A percentile compares a stretch with the other conserved stretches of the same genome.
phyloP scores from a whole-genome alignment of 352 stramenopile genomes.

The Globisporangium canariense region DNA sequence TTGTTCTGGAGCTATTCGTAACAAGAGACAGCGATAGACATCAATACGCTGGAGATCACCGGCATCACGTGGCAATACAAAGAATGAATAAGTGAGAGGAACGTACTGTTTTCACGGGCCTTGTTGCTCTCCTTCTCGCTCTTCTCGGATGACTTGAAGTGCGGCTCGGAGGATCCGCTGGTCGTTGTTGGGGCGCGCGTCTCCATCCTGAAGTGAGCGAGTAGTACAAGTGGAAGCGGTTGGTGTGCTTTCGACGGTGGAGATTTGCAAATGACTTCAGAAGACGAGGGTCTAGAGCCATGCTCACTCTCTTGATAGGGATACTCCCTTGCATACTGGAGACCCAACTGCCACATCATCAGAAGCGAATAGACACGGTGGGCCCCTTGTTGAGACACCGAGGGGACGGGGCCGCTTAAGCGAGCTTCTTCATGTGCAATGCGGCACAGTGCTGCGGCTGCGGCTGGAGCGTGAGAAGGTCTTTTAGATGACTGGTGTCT shows the following conservation, averaged over 20 bases:
- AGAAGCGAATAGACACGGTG: too few relatives aligned
- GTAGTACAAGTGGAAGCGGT: not conserved
- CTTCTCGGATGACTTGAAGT: conserved; percentile 2
- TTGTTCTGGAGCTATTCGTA: not conserved
- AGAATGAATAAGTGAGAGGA: not conserved
- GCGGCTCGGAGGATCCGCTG: conserved; percentile 7
- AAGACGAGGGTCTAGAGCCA: not conserved
- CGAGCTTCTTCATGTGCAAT: too few relatives aligned
- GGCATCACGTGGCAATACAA: not conserved
- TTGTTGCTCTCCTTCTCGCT: not conserved
- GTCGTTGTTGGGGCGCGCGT: conserved; percentile 11
- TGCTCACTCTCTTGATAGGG: too few relatives aligned
- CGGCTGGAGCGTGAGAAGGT: too few relatives aligned
- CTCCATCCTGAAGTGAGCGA: conserved; percentile 7
- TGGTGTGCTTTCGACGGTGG: not conserved
- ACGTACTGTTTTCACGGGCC: not conserved
- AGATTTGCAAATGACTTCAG: not conserved
- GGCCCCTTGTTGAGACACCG: too few relatives aligned
- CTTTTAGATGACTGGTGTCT: too few relatives aligned
- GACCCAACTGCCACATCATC: too few relatives aligned
- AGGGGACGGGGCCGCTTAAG: too few relatives aligned
- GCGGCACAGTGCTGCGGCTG: too few relatives aligned
- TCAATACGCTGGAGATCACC: not conserved
- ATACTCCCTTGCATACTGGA: too few relatives aligned
- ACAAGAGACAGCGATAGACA: not conserved